phyloP scores from a whole-genome alignment of 805 yeast genomes.

The Diddensiella transvaalensis region DNA sequence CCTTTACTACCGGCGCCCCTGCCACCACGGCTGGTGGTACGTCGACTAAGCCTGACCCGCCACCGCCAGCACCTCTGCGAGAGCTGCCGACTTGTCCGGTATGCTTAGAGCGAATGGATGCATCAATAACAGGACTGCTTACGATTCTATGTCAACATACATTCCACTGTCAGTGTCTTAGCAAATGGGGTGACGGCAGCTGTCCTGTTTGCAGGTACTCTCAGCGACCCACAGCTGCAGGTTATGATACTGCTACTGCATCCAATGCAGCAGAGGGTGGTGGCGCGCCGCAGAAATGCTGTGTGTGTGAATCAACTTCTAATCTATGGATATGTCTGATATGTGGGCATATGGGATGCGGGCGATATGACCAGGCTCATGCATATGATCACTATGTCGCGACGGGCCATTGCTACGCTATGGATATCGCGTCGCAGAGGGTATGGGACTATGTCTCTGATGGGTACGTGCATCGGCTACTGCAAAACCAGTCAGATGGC shows the following conservation, averaged over 20 bases:
- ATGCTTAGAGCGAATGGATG: slow-evolving; percentile 83
- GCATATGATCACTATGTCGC: slow-evolving; percentile 75
- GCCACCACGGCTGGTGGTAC: neutral
- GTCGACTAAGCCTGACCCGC: slow-evolving; percentile 16
- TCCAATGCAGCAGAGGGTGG: slow-evolving; percentile 13
- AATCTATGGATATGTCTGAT: slow-evolving; percentile 86
- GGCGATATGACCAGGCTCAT: slow-evolving; percentile 80
- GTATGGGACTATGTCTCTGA: slow-evolving; percentile 97
- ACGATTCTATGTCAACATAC: slow-evolving; percentile 94
- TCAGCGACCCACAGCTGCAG: slow-evolving; percentile 11
- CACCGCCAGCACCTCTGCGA: slow-evolving; percentile 32
- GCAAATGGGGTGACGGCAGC: slow-evolving; percentile 84
- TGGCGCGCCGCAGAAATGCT: slow-evolving; percentile 19
- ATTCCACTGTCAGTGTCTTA: slow-evolving; percentile 82
- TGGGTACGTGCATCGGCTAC: slow-evolving; percentile 78
- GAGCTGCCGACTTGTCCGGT: slow-evolving; percentile 94
- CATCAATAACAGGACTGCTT: slow-evolving; percentile 70
- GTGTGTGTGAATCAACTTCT: slow-evolving; percentile 50
- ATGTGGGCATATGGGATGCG: slow-evolving; percentile 92
- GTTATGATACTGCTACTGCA: too few relatives aligned
- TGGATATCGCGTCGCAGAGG: slow-evolving; percentile 79
- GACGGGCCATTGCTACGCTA: slow-evolving; percentile 84
- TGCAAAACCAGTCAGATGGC: slow-evolving; percentile 85
- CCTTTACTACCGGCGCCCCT: slow-evolving; percentile 65
- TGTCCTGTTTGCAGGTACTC: slow-evolving; percentile 91